A percentile compares a stretch with the other conserved stretches of the same genome.
Conservation (phyloP, 352 stramenopile species). For the Phytophthora palmivora region DNA sequence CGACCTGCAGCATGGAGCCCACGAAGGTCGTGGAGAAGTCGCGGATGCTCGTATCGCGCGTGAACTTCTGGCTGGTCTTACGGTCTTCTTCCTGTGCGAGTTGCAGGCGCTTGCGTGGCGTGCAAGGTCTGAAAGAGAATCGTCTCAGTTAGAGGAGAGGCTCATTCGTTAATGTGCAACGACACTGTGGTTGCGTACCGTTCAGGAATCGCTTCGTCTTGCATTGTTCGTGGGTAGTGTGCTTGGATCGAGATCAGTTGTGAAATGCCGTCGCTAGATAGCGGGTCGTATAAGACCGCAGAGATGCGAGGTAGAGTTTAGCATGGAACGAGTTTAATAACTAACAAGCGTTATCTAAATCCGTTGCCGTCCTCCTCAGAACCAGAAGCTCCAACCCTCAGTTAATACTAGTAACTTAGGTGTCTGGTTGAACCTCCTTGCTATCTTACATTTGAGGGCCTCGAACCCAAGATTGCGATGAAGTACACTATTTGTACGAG, state of each 20-base stretch:
- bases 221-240: slow-evolving; percentile 14
- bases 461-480: neutral
- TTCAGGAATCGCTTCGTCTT: slow-evolving; percentile 26
- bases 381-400: slow-evolving; percentile 21
- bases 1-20: slow-evolving; percentile 45
- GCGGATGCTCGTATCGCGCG: slow-evolving; percentile 41
- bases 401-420: neutral
- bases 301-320: neutral
- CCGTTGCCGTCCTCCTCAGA: slow-evolving; percentile 18
- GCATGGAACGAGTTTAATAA: neutral
- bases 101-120: slow-evolving; percentile 67
- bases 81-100: slow-evolving; percentile 59
- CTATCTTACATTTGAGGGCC: slow-evolving; percentile 6
- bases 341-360: slow-evolving; percentile 27
- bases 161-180: neutral
- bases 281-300: slow-evolving; percentile 7
- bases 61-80: slow-evolving; percentile 42
- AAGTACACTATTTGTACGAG: neutral
- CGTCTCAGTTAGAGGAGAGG: slow-evolving; percentile 1
- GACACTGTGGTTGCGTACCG: slow-evolving; percentile 24
- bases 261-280: slow-evolving; percentile 8
- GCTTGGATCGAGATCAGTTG: slow-evolving; percentile 18
- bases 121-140: slow-evolving; percentile 54
- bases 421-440: neutral
- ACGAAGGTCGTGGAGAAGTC: slow-evolving; percentile 62